Evolutionary conservation across 73 alveolate species (phyloP), one percentile per base, ranked within the genome.

Genomic region (Symbiodinium pilosum): DNA sequence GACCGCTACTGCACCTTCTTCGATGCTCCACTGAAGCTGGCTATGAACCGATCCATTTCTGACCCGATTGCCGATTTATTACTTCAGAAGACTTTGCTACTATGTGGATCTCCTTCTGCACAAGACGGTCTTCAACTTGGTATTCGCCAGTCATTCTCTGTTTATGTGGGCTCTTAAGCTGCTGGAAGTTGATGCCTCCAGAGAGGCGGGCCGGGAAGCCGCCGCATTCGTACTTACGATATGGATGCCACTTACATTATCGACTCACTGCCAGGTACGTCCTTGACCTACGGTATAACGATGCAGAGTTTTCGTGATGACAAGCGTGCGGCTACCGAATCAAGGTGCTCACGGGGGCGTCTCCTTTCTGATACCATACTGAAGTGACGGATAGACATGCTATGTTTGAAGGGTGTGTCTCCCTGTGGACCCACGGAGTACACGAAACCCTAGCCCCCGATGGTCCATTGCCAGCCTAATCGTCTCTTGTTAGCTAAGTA

Each of bases 11-110:
- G 69, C 69, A 52, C 1, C 14, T 52, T 52, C 69, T 52, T 28
- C 69, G 69, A 52, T 52, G 69, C 69, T 52, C 69, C 69, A 52
- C 69, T 52, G 69, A 52, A 52, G 69, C 69, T 52, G 69, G 69
- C 69, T 52, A 52, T 5, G 69, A 52, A 3, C 24, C 69, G 69
- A 52, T 18, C 24, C 69, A 52, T 52, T 28, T 20, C 69, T 52
- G 69, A 20, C 69, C 1, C 69, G 69, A 18, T 52, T n/a, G n/a
- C n/a, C 69, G n/a, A 52, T 5, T 52, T 52, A 52, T 28, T 18
- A 52, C 24, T 18, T 52, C n/a, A 52, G 14, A 52, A 20, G n/a
- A 52, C 12, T 5, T 52, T 3, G n/a, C 14, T 52, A 18, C 14
- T 5, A 5, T 20, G 69, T 52, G 69, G 69, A 5, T 52, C 69